A percentile compares a stretch with the other conserved stretches of the same genome.
Evolutionary conservation across 805 yeast genomes (phyloP).

Genomic region (Wickerhamomyces sydowiorum): DNA sequence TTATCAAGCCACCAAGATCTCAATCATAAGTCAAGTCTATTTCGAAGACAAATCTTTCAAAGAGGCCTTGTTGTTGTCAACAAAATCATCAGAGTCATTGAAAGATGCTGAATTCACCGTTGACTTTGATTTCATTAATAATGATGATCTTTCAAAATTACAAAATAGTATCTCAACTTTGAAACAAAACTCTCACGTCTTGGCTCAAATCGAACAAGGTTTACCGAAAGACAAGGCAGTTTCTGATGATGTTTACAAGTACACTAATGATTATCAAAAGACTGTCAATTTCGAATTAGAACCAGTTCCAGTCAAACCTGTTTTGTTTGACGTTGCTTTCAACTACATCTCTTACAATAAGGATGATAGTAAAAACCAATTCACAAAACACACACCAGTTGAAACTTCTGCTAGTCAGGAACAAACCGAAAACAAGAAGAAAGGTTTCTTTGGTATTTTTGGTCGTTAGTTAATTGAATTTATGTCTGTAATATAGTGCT

Average conservation of each 20-base stretch:
- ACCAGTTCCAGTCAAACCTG: conserved; percentile 80
- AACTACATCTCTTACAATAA: conserved; percentile 58
- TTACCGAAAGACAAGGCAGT: conserved; percentile 20
- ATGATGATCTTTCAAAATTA: conserved; percentile 26
- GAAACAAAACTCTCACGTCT: conserved; percentile 33
- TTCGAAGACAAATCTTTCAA: conserved; percentile 32
- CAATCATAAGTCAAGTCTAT: conserved; percentile 40
- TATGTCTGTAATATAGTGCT: no score
- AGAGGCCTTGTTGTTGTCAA: conserved; percentile 42
- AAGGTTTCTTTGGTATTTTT: conserved; percentile 71
- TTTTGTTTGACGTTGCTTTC: conserved; percentile 84
- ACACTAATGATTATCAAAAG: conserved; percentile 20
- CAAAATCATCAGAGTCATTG: conserved; percentile 23
- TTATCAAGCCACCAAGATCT: conserved; percentile 39
- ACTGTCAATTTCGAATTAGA: conserved; percentile 26
- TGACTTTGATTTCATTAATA: conserved; percentile 31
- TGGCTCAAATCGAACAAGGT: conserved; percentile 40
- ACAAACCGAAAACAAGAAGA: conserved; percentile 36
- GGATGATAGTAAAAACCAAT: conserved; percentile 5
- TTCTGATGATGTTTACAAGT: conserved; percentile 14
- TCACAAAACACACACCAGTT: conserved; percentile 7
- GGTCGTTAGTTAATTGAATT: conserved; percentile 41
- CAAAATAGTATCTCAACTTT: conserved; percentile 10
- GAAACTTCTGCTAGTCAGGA: conserved; percentile 8
- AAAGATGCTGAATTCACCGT: conserved; percentile 13